Base-by-base conservation (phyloP, 1,139 yeast species). In the Candida pseudoviswanathii region DNA sequence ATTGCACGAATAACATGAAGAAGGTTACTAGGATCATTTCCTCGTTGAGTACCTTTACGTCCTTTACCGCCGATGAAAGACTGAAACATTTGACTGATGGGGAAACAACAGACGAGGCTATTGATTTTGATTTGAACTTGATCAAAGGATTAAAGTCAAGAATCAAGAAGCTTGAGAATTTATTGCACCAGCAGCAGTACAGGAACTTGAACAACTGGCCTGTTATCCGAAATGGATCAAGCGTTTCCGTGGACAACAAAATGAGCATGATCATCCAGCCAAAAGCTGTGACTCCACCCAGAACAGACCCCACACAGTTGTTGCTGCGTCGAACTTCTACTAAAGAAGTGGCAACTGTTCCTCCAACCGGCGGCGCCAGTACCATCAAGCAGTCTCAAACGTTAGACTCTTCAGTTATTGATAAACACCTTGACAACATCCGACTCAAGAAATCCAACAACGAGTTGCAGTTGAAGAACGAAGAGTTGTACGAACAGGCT, bases 141-240 rank as follows among this genome's bases (percentile, higher is more conserved):
- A 68, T 84, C 3, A 75, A 74, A 54, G 88, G 87, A 0, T 80
- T 85, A 52, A 81, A 82, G 58, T 65, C 73, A 21, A 66, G 91
- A 49, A 84, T 86, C 25, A 78, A 75, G 55, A 86, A 84, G 56
- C 69, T 86, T 44, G 95, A 87, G 58, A 82, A 78, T 50, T 65
- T 86, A 31, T 64, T 87, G 10, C 91, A 86, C 60, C 89, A 85
- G 56, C 84, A 81, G 43, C 86, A 80, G 54, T 82, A 78, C 59
- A 78, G 79, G 46, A 80, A 82, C 51, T 70, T 82, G 29, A 72
- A 76, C n/a, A 76, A 73, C 38, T 82, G 88, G 88, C 86, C 88
- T 1, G 72, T 66, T 3, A 61, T 61, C 2, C 58, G 63, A 46
- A 57, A 55, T 29, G 52, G 53, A 2, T 32, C 41, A 9, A 27